A percentile compares a stretch with the other conserved stretches of the same genome.
phyloP scores from a whole-genome alignment of 1,284 basidiomycete species.

The Lentinula novae-zelandiae region DNA sequence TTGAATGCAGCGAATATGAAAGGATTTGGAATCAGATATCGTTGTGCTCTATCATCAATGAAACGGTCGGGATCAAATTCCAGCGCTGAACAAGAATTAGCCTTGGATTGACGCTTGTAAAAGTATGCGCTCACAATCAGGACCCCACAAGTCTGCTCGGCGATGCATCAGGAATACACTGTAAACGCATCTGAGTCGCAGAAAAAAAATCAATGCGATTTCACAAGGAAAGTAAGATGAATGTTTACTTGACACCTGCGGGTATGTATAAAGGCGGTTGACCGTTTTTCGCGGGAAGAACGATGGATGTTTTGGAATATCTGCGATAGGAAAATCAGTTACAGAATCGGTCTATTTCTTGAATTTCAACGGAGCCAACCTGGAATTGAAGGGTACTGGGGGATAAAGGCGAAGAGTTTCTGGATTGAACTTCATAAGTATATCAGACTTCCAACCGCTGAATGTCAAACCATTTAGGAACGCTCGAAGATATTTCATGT shows the following conservation, averaged over 20 bases:
- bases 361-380: conserved; percentile 17
- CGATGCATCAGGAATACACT: conserved; percentile 37
- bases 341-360: background rate
- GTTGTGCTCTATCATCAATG: conserved; percentile 46
- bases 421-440: conserved; percentile 5
- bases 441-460: background rate
- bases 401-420: conserved; percentile 31
- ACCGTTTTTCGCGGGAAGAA: conserved; percentile 21
- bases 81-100: conserved; percentile 22
- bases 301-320: conserved; percentile 23
- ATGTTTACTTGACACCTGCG: conserved; percentile 21
- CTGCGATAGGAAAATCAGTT: conserved; percentile 14
- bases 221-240: background rate
- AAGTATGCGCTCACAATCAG: conserved; percentile 22
- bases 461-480: conserved; percentile 28
- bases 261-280: conserved; percentile 26
- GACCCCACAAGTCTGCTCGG: conserved; percentile 31
- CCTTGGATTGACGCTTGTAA: conserved; percentile 14
- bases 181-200: conserved; percentile 20
- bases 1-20: conserved; percentile 63
- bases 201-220: background rate
- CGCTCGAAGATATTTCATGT: conserved; percentile 33
- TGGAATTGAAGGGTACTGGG: conserved; percentile 29
- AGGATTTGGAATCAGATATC: conserved; percentile 51
- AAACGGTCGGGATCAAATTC: conserved; percentile 54